These are phyloP conservation scores for Jackrogersella multiformis DNA, from an alignment of 495 filamentous ascomycete genomes.

Conservation along the genomic window DNA sequence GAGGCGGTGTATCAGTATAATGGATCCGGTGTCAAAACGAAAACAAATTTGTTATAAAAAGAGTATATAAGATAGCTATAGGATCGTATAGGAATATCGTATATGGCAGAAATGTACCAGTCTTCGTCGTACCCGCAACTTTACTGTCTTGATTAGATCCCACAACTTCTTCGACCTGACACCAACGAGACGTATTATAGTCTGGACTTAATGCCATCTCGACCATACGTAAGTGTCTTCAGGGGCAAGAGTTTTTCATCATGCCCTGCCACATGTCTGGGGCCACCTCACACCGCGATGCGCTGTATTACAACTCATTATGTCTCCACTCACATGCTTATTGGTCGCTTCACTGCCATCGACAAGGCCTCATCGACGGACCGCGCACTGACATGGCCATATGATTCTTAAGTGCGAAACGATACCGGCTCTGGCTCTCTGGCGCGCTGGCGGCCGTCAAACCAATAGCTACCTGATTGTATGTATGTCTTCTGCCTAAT, in stretches of 20 bases:
- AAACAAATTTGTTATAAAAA: neutral
- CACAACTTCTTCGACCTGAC: neutral
- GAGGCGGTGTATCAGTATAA: conserved; percentile 3
- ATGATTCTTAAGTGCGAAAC: conserved; percentile 12
- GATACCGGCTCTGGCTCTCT: too few relatives aligned
- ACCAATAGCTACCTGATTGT: neutral
- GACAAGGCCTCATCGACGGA: neutral
- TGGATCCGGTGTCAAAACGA: neutral
- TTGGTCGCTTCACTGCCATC: conserved; percentile 18
- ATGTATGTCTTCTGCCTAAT: conserved; percentile 6
- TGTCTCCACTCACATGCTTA: conserved; percentile 1
- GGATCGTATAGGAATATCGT: neutral
- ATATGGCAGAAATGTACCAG: neutral
- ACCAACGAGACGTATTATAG: conserved; percentile 16
- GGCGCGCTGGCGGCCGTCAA: conserved; percentile 21
- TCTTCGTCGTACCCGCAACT: conserved; percentile 6
- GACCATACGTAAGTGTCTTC: neutral
- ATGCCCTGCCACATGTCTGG: conserved; percentile 10
- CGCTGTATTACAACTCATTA: conserved; percentile 10
- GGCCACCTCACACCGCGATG: conserved; percentile 12
- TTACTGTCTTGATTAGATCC: neutral
- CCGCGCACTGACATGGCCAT: conserved; percentile 16
- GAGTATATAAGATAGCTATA: conserved; percentile 4
- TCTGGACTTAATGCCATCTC: neutral
- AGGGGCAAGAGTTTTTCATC: conserved; percentile 3